Evolutionary conservation across 768 basidiomycete genomes (phyloP).

Genomic region (Chalciporus piperatus): DNA sequence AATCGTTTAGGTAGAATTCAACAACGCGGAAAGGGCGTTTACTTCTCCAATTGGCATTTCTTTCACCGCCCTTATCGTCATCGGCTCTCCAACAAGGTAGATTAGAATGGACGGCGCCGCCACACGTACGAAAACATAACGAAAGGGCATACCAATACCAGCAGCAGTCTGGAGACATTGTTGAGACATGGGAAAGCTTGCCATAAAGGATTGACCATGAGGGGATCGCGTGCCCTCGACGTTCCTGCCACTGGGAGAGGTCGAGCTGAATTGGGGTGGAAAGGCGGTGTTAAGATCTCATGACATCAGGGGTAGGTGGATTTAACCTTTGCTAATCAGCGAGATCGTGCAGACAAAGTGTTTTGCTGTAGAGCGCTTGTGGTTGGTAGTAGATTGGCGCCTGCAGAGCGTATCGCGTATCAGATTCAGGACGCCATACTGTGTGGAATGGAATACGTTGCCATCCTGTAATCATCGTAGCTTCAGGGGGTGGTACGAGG

Average conservation of each 20-base stretch:
- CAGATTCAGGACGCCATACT: background rate
- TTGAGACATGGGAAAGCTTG: conserved; percentile 8
- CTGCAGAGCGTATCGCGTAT: background rate
- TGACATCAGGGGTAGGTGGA: conserved; percentile 18
- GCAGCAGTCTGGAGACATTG: background rate
- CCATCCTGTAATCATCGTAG: conserved; percentile 21
- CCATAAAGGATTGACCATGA: conserved; percentile 22
- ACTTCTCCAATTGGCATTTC: background rate
- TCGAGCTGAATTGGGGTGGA: background rate
- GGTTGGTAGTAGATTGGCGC: background rate
- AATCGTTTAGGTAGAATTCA: background rate
- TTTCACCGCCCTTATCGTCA: background rate
- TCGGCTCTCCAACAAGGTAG: background rate
- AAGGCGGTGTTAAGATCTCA: conserved; percentile 17
- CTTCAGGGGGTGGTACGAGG: background rate
- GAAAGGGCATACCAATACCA: conserved; percentile 13
- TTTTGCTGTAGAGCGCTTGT: conserved; percentile 1
- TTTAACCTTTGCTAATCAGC: conserved; percentile 23
- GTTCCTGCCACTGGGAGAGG: background rate
- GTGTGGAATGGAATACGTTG: background rate
- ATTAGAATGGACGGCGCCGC: background rate
- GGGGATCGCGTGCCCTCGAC: conserved; percentile 25
- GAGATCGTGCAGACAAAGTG: conserved; percentile 15
- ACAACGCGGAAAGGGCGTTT: background rate
- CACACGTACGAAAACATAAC: conserved; percentile 5